Evolutionary conservation across 1,284 basidiomycete species (phyloP).

Genomic region (Kalmanozyma brasiliensis): DNA sequence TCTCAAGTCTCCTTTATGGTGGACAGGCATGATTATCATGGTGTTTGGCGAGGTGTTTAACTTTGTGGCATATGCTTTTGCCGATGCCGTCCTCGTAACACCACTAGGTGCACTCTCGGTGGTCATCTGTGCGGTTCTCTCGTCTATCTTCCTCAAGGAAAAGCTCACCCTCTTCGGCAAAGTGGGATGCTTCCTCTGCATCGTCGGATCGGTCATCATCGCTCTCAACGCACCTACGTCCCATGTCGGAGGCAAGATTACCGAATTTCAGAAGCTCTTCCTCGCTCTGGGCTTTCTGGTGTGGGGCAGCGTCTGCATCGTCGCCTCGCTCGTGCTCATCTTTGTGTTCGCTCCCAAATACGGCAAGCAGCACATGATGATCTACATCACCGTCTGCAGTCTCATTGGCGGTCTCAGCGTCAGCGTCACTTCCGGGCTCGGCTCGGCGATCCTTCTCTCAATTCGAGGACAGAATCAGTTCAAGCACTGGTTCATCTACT

Average conservation of each 20-base stretch:
- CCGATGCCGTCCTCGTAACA: constrained; percentile 90
- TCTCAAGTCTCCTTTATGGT: constrained; percentile 71
- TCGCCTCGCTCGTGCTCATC: constrained; percentile 51
- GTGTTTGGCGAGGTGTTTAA: constrained; percentile 53
- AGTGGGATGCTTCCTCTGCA: constrained; percentile 84
- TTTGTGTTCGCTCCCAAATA: constrained; percentile 86
- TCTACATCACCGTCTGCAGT: constrained; percentile 81
- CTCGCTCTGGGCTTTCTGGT: constrained; percentile 86
- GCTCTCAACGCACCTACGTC: constrained; percentile 83
- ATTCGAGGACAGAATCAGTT: constrained; percentile 86
- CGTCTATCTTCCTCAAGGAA: constrained; percentile 92
- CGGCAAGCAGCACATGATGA: constrained; percentile 92
- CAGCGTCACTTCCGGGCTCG: constrained; percentile 92
- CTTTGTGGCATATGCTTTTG: constrained; percentile 81
- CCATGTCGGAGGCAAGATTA: constrained; percentile 81
- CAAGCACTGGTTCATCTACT: constrained; percentile 72
- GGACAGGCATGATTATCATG: constrained; percentile 67
- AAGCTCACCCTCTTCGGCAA: constrained; percentile 72
- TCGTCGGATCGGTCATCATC: constrained; percentile 79
- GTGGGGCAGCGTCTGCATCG: constrained; percentile 72
- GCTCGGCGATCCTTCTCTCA: constrained; percentile 86
- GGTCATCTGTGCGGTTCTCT: constrained; percentile 91
- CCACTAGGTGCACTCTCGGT: constrained; percentile 95
- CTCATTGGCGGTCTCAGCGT: constrained; percentile 97
- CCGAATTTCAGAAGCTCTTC: constrained; percentile 82